A percentile compares a stretch with the other conserved stretches of the same genome.
Evolutionary conservation across 257 asterid genomes (phyloP).

Genomic region (Oldenlandia corymbosa): DNA sequence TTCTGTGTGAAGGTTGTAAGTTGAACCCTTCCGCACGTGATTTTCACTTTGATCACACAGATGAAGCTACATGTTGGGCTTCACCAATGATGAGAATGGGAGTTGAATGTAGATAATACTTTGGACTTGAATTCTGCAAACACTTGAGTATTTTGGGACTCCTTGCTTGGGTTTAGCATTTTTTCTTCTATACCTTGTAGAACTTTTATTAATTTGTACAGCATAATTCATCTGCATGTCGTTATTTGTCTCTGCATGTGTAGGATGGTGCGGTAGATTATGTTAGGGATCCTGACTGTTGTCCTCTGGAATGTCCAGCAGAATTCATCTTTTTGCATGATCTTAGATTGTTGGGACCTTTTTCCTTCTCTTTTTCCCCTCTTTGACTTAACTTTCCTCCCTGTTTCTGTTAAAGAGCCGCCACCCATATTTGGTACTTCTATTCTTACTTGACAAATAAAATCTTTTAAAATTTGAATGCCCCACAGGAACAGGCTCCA

Average conservation of each 20-base stretch:
- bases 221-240: neutral
- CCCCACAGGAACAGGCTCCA: conserved; percentile 54
- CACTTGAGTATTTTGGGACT: neutral
- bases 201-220: neutral
- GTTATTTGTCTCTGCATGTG: neutral
- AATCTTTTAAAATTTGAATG: neutral
- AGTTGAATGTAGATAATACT: neutral
- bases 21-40: neutral
- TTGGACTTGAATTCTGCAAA: neutral
- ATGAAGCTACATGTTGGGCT: neutral
- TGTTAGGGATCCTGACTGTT: too few species aligned
- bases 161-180: neutral
- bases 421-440: neutral
- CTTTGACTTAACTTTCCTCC: too few species aligned
- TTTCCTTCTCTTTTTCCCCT: too few species aligned
- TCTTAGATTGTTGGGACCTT: too few species aligned
- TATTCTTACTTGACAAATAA: too few species aligned
- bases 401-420: neutral
- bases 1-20: neutral
- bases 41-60: neutral
- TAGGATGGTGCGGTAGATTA: too few species aligned
- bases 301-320: too few species aligned
- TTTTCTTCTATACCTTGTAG: neutral
- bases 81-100: neutral
- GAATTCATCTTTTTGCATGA: too few species aligned